Percentiles rank a stretch among this genome's conserved stretches.
Conservation (phyloP, 306 rosid genomes). For the Prunus mume region DNA sequence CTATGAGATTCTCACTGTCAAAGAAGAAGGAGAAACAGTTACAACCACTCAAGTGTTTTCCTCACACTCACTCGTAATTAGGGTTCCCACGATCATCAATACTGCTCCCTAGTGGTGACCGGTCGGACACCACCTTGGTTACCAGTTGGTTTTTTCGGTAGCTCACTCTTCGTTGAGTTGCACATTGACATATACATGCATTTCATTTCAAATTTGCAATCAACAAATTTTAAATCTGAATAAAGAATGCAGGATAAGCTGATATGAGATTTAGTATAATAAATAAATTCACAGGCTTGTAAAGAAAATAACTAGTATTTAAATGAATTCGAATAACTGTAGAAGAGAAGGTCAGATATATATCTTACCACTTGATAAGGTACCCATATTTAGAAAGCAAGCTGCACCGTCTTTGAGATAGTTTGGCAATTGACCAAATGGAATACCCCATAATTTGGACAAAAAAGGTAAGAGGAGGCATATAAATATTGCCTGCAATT, state of each 20-base stretch:
- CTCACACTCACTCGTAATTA: background rate
- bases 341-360: constrained; percentile 6
- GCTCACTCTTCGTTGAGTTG: background rate
- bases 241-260: background rate
- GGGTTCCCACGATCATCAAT: background rate
- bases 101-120: no score
- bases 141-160: no score
- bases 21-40: no score
- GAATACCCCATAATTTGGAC: constrained; percentile 87
- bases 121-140: no score
- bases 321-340: background rate
- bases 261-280: background rate
- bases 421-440: constrained; percentile 75
- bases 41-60: no score
- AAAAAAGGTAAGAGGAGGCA: constrained; percentile 73
- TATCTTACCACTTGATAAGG: constrained; percentile 62
- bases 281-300: background rate
- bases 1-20: background rate
- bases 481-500: constrained; percentile 77
- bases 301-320: background rate
- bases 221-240: background rate
- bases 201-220: background rate
- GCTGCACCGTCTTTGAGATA: constrained; percentile 88
- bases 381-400: constrained; percentile 74
- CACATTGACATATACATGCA: background rate